phyloP scores from a whole-genome alignment of 2,329 filamentous ascomycete species.

The Aspergillus flavus region DNA sequence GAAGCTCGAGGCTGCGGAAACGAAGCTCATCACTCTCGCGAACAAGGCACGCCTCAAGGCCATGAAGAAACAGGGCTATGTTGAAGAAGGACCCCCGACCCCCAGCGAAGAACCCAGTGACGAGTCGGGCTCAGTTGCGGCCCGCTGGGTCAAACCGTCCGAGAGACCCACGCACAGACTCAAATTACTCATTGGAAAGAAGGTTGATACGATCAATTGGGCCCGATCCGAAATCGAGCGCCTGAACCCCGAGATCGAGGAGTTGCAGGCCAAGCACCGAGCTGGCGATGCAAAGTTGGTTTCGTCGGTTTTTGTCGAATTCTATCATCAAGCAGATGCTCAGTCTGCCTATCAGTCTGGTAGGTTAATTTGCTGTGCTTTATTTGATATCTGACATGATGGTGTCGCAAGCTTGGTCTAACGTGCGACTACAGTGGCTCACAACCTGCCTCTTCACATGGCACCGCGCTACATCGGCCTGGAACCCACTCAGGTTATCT shows the following conservation, averaged over 20 bases:
- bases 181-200: conserved; percentile 74
- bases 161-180: conserved; percentile 76
- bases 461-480: conserved; percentile 82
- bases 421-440: conserved; percentile 58
- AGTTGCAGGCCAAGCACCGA: conserved; percentile 68
- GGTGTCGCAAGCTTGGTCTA: conserved; percentile 1
- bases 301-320: conserved; percentile 88
- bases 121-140: conserved; percentile 71
- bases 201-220: conserved; percentile 95
- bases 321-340: conserved; percentile 77
- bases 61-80: conserved; percentile 58
- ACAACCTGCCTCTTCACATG: conserved; percentile 87
- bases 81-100: conserved; percentile 38
- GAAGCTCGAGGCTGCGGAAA: conserved; percentile 83
- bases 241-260: conserved; percentile 71
- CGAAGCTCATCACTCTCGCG: conserved; percentile 77
- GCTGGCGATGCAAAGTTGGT: conserved; percentile 66
- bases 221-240: conserved; percentile 75
- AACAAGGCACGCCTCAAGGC: conserved; percentile 72
- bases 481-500: conserved; percentile 79
- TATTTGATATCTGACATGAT: neutral
- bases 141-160: conserved; percentile 72
- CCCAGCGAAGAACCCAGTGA: conserved; percentile 57
- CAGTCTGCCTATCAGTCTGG: conserved; percentile 80
- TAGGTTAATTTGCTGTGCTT: conserved; percentile 17